Evolutionary conservation across 129 eudicot species (phyloP).

Genomic region (Chrysanthemum seticuspe): DNA sequence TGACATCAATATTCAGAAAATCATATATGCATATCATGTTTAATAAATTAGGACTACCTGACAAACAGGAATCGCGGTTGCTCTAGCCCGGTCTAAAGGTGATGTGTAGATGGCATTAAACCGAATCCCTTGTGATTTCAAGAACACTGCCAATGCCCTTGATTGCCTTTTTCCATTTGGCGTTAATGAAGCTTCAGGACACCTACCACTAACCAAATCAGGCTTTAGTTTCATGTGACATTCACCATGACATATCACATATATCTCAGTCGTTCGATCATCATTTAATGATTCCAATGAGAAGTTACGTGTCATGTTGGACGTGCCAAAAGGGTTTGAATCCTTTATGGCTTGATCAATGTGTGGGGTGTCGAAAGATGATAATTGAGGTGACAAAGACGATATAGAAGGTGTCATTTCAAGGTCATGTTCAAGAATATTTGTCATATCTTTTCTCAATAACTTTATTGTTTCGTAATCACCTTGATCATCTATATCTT

Average conservation of each 20-base stretch:
- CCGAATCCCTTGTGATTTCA: slow-evolving; percentile 71
- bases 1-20: not conserved
- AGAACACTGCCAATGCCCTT: slow-evolving; percentile 72
- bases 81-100: slow-evolving; percentile 77
- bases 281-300: slow-evolving; percentile 36
- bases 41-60: slow-evolving; percentile 40
- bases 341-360: slow-evolving; percentile 65
- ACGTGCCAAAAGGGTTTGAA: slow-evolving; percentile 39
- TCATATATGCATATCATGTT: not conserved
- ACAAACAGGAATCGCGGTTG: slow-evolving; percentile 63
- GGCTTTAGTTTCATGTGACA: slow-evolving; percentile 75
- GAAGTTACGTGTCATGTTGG: slow-evolving; percentile 35
- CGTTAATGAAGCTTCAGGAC: slow-evolving; percentile 67
- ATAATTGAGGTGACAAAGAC: slow-evolving; percentile 25
- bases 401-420: slow-evolving; percentile 81
- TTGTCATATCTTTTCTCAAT: slow-evolving; percentile 28
- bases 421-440: slow-evolving; percentile 62
- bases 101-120: slow-evolving; percentile 68
- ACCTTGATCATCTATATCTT: slow-evolving; percentile 36
- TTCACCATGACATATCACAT: slow-evolving; percentile 68
- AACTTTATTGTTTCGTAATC: slow-evolving; percentile 25
- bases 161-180: slow-evolving; percentile 79
- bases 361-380: slow-evolving; percentile 48
- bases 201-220: slow-evolving; percentile 71
- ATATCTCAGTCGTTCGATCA: slow-evolving; percentile 51